A percentile compares a stretch with the other conserved stretches of the same genome.
phyloP scores from a whole-genome alignment of 345 rosid species.

The Gossypium raimondii region DNA sequence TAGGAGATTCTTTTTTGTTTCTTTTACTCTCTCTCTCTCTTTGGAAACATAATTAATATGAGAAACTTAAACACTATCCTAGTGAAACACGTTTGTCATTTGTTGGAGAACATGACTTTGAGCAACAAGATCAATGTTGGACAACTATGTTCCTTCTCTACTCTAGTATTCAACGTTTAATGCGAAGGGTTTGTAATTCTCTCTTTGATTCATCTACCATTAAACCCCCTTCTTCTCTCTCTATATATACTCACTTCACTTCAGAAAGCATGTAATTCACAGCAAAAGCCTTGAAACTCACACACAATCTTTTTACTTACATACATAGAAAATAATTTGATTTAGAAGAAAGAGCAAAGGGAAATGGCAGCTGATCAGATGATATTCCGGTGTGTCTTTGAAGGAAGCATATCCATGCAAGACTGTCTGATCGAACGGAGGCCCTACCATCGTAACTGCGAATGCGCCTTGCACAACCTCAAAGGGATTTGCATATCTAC shows the following conservation, averaged over 20 bases:
- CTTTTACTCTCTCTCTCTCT: neutral
- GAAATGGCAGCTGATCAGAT: conserved; percentile 21
- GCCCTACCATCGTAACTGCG: conserved; percentile 44
- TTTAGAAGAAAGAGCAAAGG: neutral
- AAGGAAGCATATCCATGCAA: conserved; percentile 19
- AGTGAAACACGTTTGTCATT: neutral
- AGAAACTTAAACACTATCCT: neutral
- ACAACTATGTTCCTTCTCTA: too few relatives aligned
- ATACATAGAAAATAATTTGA: neutral
- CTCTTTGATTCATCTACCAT: too few relatives aligned
- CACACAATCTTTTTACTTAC: too few relatives aligned
- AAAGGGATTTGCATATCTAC: conserved; percentile 15
- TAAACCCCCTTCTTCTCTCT: too few relatives aligned
- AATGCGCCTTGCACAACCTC: conserved; percentile 35
- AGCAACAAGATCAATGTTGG: too few relatives aligned
- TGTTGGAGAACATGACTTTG: too few relatives aligned
- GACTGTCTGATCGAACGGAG: conserved; percentile 21
- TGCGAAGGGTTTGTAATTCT: too few relatives aligned
- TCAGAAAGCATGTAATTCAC: neutral
- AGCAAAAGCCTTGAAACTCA: neutral
- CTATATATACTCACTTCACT: too few relatives aligned
- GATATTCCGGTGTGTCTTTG: conserved; percentile 13
- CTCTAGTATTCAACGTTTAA: too few relatives aligned
- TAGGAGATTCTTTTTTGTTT: too few relatives aligned
- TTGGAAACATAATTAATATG: neutral